Conservation (phyloP, 371 early-diverging fungal genomes). For the Rhizopus microsporus region DNA sequence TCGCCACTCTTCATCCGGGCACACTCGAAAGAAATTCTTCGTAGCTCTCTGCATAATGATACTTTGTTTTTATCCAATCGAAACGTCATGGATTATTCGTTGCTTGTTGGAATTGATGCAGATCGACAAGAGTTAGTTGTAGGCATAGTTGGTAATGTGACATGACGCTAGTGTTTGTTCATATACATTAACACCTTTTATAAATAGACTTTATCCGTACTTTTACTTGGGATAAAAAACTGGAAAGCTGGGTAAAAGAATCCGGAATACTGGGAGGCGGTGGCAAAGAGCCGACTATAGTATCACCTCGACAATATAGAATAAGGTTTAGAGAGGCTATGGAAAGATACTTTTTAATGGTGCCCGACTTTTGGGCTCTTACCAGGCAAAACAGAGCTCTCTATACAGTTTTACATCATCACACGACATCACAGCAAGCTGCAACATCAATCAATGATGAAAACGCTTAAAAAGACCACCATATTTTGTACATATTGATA, state of each 20-base stretch:
- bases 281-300: constrained; percentile 92
- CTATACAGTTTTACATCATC: constrained; percentile 20
- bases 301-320: constrained; percentile 92
- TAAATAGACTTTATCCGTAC: constrained; percentile 89
- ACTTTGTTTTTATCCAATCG: constrained; percentile 85
- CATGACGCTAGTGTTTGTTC: too few species aligned
- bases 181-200: constrained; percentile 6
- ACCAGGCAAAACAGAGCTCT: constrained; percentile 21
- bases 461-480: too few species aligned
- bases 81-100: constrained; percentile 97
- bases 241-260: constrained; percentile 97
- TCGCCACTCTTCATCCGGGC: constrained; percentile 91
- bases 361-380: constrained; percentile 66
- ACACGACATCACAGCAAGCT: neutral
- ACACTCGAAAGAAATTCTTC: constrained; percentile 82
- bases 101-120: constrained; percentile 92
- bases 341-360: constrained; percentile 86
- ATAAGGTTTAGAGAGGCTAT: constrained; percentile 91
- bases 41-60: constrained; percentile 87
- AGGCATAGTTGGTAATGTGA: constrained; percentile 83
- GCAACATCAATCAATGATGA: too few species aligned
- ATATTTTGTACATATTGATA: too few species aligned
- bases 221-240: constrained; percentile 96
- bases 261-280: constrained; percentile 85
- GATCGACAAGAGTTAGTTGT: constrained; percentile 84